phyloP scores from a whole-genome alignment of 2,329 filamentous ascomycete species.

The Cercospora sp. region DNA sequence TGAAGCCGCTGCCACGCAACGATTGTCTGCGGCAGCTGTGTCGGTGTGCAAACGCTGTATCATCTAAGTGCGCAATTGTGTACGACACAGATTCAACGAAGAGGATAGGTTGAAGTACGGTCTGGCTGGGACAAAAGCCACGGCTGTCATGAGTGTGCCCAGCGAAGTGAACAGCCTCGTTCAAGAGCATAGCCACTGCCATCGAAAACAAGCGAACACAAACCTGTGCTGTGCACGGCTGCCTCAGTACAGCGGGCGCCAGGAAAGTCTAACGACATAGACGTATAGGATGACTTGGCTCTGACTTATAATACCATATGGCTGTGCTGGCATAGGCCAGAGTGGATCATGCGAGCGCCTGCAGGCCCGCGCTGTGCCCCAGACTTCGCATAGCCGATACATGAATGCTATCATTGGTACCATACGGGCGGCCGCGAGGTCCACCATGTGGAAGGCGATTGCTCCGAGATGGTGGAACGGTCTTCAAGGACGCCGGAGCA shows the following conservation, averaged over 20 bases:
- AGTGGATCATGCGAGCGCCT: slow-evolving; percentile 6
- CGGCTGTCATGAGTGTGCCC: slow-evolving; percentile 6
- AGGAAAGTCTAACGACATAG: slow-evolving; percentile 2
- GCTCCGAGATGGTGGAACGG: background rate
- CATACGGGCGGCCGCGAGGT: background rate
- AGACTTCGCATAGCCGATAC: background rate
- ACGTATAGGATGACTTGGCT: slow-evolving; percentile 6
- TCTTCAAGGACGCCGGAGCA: background rate
- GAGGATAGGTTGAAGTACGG: background rate
- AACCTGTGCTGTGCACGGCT: slow-evolving; percentile 6
- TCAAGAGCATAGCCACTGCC: slow-evolving; percentile 8
- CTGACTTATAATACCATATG: slow-evolving; percentile 2
- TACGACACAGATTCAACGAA: background rate
- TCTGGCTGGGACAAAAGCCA: background rate
- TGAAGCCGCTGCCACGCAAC: slow-evolving; percentile 11
- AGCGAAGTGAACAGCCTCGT: slow-evolving; percentile 10
- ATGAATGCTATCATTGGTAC: slow-evolving; percentile 15
- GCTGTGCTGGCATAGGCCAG: slow-evolving; percentile 20
- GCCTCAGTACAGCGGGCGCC: slow-evolving; percentile 2
- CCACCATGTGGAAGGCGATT: background rate
- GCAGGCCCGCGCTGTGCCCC: slow-evolving; percentile 3
- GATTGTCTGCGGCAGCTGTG: slow-evolving; percentile 14
- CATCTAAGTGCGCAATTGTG: slow-evolving; percentile 4
- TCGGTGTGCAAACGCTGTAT: slow-evolving; percentile 4
- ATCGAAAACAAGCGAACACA: slow-evolving; percentile 6